Conservation (phyloP, 768 basidiomycete species). For the Suillus decipiens region DNA sequence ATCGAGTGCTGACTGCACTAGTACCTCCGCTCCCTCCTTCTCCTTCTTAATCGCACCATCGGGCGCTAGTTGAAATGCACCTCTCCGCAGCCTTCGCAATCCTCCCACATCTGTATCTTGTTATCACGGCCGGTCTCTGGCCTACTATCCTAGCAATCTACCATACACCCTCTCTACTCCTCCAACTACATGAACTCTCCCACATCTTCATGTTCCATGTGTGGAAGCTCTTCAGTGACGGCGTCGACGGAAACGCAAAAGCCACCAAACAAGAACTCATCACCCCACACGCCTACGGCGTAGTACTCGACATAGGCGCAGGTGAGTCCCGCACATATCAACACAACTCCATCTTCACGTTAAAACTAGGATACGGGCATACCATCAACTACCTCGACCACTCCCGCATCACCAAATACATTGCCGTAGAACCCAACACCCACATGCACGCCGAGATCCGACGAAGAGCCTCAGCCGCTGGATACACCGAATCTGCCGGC, state of each 20-base stretch:
- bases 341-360: background rate
- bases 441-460: conserved; percentile 63
- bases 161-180: conserved; percentile 44
- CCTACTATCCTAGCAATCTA: conserved; percentile 49
- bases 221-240: conserved; percentile 53
- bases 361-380: conserved; percentile 55
- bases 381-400: conserved; percentile 60
- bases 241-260: conserved; percentile 44
- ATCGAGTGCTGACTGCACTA: background rate
- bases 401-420: conserved; percentile 55
- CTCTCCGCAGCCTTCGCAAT: background rate
- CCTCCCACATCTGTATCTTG: conserved; percentile 39
- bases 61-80: background rate
- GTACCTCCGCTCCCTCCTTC: background rate
- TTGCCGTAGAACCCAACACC: conserved; percentile 72
- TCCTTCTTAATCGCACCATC: background rate
- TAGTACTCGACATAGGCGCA: conserved; percentile 70
- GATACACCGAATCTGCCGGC: conserved; percentile 53
- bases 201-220: conserved; percentile 58
- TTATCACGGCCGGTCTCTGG: conserved; percentile 38
- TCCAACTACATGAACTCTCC: conserved; percentile 48
- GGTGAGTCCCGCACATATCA: conserved; percentile 38
- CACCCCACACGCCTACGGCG: conserved; percentile 54
- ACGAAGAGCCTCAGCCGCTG: conserved; percentile 45
- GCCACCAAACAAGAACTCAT: conserved; percentile 50